Base-by-base conservation (phyloP, 2,329 filamentous ascomycete genomes). In the Stagonosporopsis vannaccii region DNA sequence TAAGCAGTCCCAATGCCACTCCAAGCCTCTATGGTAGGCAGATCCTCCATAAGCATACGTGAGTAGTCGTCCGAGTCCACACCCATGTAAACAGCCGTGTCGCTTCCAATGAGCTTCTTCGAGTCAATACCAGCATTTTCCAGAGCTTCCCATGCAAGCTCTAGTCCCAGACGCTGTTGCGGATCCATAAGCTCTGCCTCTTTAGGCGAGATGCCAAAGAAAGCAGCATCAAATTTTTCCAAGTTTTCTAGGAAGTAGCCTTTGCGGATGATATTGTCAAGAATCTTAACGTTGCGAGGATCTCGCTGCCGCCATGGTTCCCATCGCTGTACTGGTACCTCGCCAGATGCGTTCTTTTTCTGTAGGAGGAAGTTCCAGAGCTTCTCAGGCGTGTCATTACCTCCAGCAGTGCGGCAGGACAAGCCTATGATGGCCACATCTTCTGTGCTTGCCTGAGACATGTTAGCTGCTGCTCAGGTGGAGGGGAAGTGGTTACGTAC, bases 1-100 rank as follows among this genome's bases (percentile, higher is more conserved):
- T 66, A 72, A 0, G 75, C 73, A 0, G 75, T 79, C 0, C 78
- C 77, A 37, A 78, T 77, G 2, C 75, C 76, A 71, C 75, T 77
- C 66, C 69, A 77, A 0, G 77, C 68, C 19, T 76, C 73, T 15
- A 78, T 67, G 15, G 70, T 67, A 0, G 71, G 68, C 4, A 78
- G 48, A 50, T 79, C 77, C 50, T 78, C 75, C 56, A 58, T 58
- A 26, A 58, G 32, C 56, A 69, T 42, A 47, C 61, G 25, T 58
- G 66, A 33, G 59, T 56, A 61, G 19, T 63, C 58, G 35, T 65
- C 61, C 1, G 67, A 67, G 26, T 69, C 59, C 3, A 67, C 60
- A 11, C 68, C 68, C 53, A 65, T 63, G 43, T 60, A 69, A 1
- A 67, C 65, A 19, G 66, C 62, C n/a, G 68, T 71, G 26, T 71